These are phyloP conservation scores for Phytophthora uliginosa DNA, from an alignment of 352 stramenopile genomes.

Conservation along the genomic window DNA sequence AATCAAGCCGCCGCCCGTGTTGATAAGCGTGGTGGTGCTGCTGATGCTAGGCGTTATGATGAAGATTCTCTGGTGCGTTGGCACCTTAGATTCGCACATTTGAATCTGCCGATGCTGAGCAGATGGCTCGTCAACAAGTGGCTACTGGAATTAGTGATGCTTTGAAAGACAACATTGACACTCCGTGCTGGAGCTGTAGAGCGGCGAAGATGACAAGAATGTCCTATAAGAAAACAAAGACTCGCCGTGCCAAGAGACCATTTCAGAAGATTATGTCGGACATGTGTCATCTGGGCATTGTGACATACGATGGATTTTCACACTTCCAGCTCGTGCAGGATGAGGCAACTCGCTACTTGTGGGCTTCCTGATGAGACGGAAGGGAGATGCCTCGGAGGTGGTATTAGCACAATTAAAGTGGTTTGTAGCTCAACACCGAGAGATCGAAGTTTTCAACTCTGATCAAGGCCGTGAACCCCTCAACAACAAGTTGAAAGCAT, in stretches of 20 bases:
- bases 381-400: not conserved
- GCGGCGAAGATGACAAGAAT: constrained; percentile 14
- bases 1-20: too few species aligned
- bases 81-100: constrained; percentile 17
- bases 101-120: not conserved
- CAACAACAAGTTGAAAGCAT: not conserved
- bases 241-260: not conserved
- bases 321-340: constrained; percentile 17
- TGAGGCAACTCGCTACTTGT: not conserved
- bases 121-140: constrained; percentile 12
- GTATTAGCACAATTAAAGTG: not conserved
- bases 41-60: not conserved
- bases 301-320: constrained; percentile 5
- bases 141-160: not conserved
- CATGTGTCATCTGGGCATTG: constrained; percentile 9
- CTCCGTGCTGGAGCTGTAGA: constrained; percentile 10
- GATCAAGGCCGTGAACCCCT: not conserved
- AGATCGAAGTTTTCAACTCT: not conserved
- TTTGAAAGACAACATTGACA: not conserved
- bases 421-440: too few species aligned
- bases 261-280: constrained; percentile 30
- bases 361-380: not conserved
- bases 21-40: too few species aligned
- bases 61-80: constrained; percentile 6
- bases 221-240: constrained; percentile 12